Percentiles rank a stretch among this genome's conserved stretches.
Conservation (phyloP, 169 alveolate genomes). For the Fabrea salina region DNA sequence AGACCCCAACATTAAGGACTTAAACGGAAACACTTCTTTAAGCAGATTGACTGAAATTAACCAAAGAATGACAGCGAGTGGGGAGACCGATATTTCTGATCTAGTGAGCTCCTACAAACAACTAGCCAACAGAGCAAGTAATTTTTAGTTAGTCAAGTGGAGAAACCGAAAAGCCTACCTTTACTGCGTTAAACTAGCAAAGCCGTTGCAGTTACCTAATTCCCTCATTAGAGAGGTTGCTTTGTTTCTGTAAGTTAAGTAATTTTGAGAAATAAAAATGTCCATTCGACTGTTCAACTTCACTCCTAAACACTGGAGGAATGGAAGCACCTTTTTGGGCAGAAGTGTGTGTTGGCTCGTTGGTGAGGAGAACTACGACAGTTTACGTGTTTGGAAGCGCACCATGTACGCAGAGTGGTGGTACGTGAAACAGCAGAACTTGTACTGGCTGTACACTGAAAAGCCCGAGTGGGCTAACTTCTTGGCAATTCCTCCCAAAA, state of each 20-base stretch:
- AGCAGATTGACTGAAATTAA: too few relatives aligned
- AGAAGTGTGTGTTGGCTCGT: neutral
- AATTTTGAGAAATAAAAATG: neutral
- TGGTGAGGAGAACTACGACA: neutral
- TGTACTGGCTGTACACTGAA: neutral
- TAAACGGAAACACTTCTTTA: too few relatives aligned
- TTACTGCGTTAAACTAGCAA: too few relatives aligned
- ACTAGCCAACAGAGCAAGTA: too few relatives aligned
- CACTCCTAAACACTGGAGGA: neutral
- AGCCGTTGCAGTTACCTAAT: too few relatives aligned
- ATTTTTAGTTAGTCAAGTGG: too few relatives aligned
- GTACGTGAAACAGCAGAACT: neutral
- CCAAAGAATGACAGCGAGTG: too few relatives aligned
- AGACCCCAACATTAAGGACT: too few relatives aligned
- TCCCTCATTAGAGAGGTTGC: too few relatives aligned
- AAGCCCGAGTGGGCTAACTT: slow-evolving; percentile 25
- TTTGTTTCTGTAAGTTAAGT: neutral
- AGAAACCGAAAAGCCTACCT: too few relatives aligned
- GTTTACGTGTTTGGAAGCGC: neutral
- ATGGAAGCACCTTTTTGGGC: neutral
- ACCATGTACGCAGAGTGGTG: slow-evolving; percentile 16
- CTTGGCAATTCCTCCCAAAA: slow-evolving; percentile 7
- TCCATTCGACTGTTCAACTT: neutral
- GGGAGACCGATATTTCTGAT: too few relatives aligned
- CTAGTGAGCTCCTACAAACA: too few relatives aligned